These are phyloP conservation scores for Clonostachys rhizophaga DNA, from an alignment of 2,329 filamentous ascomycete genomes.

Conservation along the genomic window DNA sequence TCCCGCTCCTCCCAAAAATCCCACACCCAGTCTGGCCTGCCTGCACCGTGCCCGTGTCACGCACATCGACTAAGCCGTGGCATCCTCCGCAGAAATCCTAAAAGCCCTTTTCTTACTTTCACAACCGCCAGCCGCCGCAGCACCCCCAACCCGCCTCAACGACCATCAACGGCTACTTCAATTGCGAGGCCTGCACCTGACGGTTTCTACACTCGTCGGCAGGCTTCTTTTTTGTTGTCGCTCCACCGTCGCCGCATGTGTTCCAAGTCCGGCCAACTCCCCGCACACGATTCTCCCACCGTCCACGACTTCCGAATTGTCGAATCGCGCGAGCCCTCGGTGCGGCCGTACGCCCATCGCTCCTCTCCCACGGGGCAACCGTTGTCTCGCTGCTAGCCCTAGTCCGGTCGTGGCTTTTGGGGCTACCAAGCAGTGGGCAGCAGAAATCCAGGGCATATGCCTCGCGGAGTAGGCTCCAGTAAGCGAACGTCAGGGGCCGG, in stretches of 20 bases:
- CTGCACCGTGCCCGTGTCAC: conserved; percentile 1
- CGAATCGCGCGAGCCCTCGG: too few species aligned
- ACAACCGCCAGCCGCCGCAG: not conserved
- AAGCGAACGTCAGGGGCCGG: conserved; percentile 61
- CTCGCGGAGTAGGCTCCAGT: conserved; percentile 52
- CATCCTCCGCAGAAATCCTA: not conserved
- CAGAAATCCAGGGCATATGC: conserved; percentile 44
- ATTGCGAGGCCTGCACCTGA: too few species aligned
- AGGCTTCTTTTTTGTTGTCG: too few species aligned
- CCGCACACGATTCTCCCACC: too few species aligned
- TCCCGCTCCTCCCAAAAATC: conserved; percentile 5
- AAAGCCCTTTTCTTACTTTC: not conserved
- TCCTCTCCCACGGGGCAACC: conserved; percentile 3
- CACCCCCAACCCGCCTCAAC: not conserved
- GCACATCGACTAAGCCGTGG: not conserved
- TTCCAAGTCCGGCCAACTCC: too few species aligned
- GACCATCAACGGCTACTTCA: too few species aligned
- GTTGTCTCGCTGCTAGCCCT: not conserved
- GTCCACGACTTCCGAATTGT: too few species aligned
- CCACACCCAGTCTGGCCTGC: conserved; percentile 1
- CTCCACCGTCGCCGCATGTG: too few species aligned
- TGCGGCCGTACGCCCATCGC: conserved; percentile 2
- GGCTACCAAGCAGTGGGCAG: not conserved
- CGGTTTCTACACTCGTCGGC: too few species aligned
- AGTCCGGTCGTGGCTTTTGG: not conserved